phyloP scores from a whole-genome alignment of 768 basidiomycete genomes.

The Hebeloma cylindrosporum region DNA sequence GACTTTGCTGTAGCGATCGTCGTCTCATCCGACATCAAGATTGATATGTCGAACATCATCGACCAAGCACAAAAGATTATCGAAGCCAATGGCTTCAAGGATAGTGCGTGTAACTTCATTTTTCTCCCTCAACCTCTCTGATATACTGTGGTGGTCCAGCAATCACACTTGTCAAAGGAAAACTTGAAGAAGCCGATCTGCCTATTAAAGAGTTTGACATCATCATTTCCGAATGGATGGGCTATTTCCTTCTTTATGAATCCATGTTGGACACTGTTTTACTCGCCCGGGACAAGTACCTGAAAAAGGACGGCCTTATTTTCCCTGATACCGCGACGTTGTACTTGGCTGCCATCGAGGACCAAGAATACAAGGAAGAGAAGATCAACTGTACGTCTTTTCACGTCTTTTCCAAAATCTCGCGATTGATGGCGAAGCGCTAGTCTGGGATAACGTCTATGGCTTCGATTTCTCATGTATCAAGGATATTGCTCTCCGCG shows the following conservation, averaged over 20 bases:
- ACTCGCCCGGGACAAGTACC: slow-evolving; percentile 94
- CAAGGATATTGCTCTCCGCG: slow-evolving; percentile 95
- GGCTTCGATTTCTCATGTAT: slow-evolving; percentile 99
- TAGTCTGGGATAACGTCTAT: slow-evolving; percentile 99
- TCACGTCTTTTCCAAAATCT: background rate
- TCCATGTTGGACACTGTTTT: slow-evolving; percentile 99
- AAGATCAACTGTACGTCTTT: slow-evolving; percentile 92
- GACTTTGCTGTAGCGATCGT: slow-evolving; percentile 8
- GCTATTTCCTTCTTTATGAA: slow-evolving; percentile 98
- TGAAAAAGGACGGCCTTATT: slow-evolving; percentile 86
- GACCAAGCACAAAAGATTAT: slow-evolving; percentile 98
- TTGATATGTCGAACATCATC: slow-evolving; percentile 99
- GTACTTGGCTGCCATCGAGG: slow-evolving; percentile 96
- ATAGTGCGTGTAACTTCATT: slow-evolving; percentile 56
- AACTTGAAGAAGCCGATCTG: slow-evolving; percentile 89
- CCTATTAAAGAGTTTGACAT: slow-evolving; percentile 95
- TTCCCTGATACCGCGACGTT: slow-evolving; percentile 95
- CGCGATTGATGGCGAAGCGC: slow-evolving; percentile 4
- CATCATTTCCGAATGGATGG: slow-evolving; percentile 99
- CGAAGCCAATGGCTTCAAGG: slow-evolving; percentile 93
- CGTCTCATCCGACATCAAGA: slow-evolving; percentile 44
- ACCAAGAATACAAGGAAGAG: slow-evolving; percentile 99
- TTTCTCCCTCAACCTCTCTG: background rate
- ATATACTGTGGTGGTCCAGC: slow-evolving; percentile 44
- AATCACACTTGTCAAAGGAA: slow-evolving; percentile 96